phyloP scores from a whole-genome alignment of 306 rosid species.

The Pterocarpus macrocarpus region DNA sequence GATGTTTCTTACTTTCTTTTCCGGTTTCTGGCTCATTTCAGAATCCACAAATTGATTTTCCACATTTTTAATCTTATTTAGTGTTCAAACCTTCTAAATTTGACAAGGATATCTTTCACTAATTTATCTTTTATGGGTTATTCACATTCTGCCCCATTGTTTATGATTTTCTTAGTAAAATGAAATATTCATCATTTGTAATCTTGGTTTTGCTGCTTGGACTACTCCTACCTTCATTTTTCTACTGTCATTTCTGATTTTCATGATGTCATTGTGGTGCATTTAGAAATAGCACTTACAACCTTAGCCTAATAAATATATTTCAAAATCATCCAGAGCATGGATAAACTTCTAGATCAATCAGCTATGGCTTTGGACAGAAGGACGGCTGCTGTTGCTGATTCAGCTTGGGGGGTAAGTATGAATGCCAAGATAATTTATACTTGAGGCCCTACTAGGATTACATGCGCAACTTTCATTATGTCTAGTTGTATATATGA shows the following conservation, averaged over 20 bases:
- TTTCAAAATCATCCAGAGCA: slow-evolving; percentile 66
- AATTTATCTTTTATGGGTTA: slow-evolving; percentile 25
- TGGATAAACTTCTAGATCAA: slow-evolving; percentile 63
- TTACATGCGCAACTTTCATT: slow-evolving; percentile 28
- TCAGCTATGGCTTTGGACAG: slow-evolving; percentile 49
- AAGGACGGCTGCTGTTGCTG: slow-evolving; percentile 47
- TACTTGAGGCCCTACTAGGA: slow-evolving; percentile 28
- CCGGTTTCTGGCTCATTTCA: not conserved
- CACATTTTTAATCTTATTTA: slow-evolving; percentile 16
- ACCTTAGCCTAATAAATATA: slow-evolving; percentile 18
- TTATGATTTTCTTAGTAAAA: slow-evolving; percentile 6
- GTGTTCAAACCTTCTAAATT: slow-evolving; percentile 19
- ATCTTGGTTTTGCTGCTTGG: slow-evolving; percentile 9
- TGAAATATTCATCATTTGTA: not conserved
- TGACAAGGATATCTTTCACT: slow-evolving; percentile 12
- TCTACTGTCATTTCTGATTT: slow-evolving; percentile 31
- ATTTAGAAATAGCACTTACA: slow-evolving; percentile 31
- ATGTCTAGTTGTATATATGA: not conserved
- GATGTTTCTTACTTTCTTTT: slow-evolving; percentile 16
- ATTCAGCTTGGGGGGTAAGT: slow-evolving; percentile 67
- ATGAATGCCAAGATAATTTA: slow-evolving; percentile 40
- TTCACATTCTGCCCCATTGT: not conserved
- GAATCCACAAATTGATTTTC: not conserved
- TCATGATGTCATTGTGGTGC: slow-evolving; percentile 29
- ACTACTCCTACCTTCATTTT: not conserved